Base-by-base conservation (phyloP, 2,329 filamentous ascomycete genomes). In the Penicillium sp. region DNA sequence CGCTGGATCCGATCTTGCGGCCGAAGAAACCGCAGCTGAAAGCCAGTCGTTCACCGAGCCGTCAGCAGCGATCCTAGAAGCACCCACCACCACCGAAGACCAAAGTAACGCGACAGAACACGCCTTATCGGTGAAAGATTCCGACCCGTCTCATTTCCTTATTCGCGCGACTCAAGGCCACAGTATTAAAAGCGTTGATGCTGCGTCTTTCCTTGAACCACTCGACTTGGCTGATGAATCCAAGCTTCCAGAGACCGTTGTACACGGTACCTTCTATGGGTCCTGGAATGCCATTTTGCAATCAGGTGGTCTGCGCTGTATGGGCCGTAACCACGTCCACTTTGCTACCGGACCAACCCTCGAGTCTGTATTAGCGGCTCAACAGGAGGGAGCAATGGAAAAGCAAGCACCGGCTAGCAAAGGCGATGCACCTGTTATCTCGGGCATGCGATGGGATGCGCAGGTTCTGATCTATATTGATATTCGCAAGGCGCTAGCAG, bases 81-180 rank as follows among this genome's bases (percentile, higher is more conserved):
- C 48, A 10, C 44, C 56, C 4, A 46, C 52, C 6, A 60, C 62
- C 18, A 47, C 52, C 30, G 54, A 60, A 15, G 54, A 48, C 8
- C 56, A 61, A 30, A 48, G 52, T 27, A 61, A 51, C 13, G 50
- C 60, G 11, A 66, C 62, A 10, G 51, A 54, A 13, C 54, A 61
- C 25, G 60, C 64, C n/a, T 50, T 67, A 10, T 50, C 62, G n/a
- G 55, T 59, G 3, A 49, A 56, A 16, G 60, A 65, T 31, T 44
- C 62, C 6, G 70, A 83, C 33, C 74, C 85, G 0, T 62, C 73
- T 0, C 73, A 84, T 61, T 95, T 82, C 70, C 73, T 93, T 20
- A 95, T 98, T 66, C 87, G 92, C 55, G 92, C 92, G 17, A 95
- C 93, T 58, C 92, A 96, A 68, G 92, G 92, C 37, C 92, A 96